Evolutionary conservation across 2,329 filamentous ascomycete species (phyloP), one percentile per base, ranked within the genome.

Genomic region (Diatrype stigma): DNA sequence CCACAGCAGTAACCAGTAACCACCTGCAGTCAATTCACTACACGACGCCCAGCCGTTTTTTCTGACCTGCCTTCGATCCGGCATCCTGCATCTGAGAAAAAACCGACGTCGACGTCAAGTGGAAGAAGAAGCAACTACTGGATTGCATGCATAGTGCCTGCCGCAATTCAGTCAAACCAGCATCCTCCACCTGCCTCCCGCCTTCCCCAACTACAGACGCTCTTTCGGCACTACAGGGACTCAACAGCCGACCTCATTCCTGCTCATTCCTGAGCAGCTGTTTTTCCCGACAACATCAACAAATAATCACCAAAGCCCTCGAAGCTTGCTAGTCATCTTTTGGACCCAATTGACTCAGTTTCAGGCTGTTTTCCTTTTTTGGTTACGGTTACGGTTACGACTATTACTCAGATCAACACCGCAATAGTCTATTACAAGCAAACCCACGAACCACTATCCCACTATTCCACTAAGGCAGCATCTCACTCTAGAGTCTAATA

Each of bases 161-260:
- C 47, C 55, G 54, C 59, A 52, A 47, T 32, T 47, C 28, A 26
- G 22, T 28, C 34, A 30, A 5, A 30, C 6, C 26, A 30, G 10
- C 26, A 49, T 30, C 49, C 21, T 35, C 37, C 44, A 32, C 32
- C 47, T 52, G 32, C 42, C 51, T 54, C 57, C 54, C 56, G 50
- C 61, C 56, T 62, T 59, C 61, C 62, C 63, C 61, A 64, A 63
- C 62, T 63, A 30, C 51, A 61, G 55, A 63, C 64, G 60, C 56
- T 67, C 63, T 55, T 67, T 67, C 53, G 49, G 59, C 52, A 57
- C 47, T 52, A 51, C 40, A 56, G 56, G 52, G 49, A 53, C 47
- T 37, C 17, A 34, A 35, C 32, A 28, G 32, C 17, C 34, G 28
- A 50, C 30, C 32, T 30, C 28, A 34, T 44, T 23, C 46, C 46